A percentile compares a stretch with the other conserved stretches of the same genome.
Evolutionary conservation across 2,329 filamentous ascomycete species (phyloP).

Genomic region (Podosphaera aphanis): DNA sequence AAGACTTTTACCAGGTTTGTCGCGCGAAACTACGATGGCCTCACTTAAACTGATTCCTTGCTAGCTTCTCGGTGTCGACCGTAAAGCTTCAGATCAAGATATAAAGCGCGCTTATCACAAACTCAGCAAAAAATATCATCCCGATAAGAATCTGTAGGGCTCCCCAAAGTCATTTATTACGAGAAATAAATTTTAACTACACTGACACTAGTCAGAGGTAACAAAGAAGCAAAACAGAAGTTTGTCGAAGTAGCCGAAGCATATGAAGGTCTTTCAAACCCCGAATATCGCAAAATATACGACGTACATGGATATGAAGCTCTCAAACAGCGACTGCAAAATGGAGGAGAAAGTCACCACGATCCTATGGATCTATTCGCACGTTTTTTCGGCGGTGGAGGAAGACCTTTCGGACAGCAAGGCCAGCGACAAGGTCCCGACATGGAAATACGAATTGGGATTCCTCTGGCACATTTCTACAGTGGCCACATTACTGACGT

Average conservation of each 20-base stretch:
- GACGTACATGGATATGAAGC: constrained; percentile 87
- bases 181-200: neutral
- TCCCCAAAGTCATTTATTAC: neutral
- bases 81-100: constrained; percentile 58
- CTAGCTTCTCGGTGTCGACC: constrained; percentile 59
- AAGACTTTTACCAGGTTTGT: constrained; percentile 60
- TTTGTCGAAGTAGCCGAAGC: constrained; percentile 89
- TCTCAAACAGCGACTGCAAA: constrained; percentile 57
- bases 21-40: neutral
- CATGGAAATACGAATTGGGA: constrained; percentile 61
- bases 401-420: constrained; percentile 38
- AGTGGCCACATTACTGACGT: constrained; percentile 72
- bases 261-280: constrained; percentile 71
- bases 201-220: constrained; percentile 29
- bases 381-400: constrained; percentile 87
- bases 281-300: constrained; percentile 68
- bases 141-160: constrained; percentile 85
- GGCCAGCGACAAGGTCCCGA: constrained; percentile 65
- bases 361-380: constrained; percentile 94
- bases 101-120: constrained; percentile 85
- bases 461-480: constrained; percentile 81
- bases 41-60: constrained; percentile 5
- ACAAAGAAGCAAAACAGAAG: constrained; percentile 61
- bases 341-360: constrained; percentile 41
- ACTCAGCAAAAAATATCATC: constrained; percentile 86